A percentile compares a stretch with the other conserved stretches of the same genome.
These are phyloP conservation scores for Fusarium sublunatum DNA, from an alignment of 2,329 filamentous ascomycete species.

Conservation along the genomic window DNA sequence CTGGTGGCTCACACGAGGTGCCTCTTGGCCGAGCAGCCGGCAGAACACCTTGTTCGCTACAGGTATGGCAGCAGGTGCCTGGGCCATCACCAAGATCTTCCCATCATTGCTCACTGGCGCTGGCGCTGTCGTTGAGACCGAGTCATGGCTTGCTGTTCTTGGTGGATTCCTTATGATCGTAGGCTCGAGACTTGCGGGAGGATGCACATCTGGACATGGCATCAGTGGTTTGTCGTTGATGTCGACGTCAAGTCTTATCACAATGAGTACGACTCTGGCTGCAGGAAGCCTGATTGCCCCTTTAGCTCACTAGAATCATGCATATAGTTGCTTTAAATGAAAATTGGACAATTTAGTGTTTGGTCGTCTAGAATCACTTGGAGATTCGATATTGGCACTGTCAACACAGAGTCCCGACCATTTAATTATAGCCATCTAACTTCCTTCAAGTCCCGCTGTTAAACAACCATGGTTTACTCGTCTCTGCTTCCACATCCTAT, in stretches of 20 bases:
- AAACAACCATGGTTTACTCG: not conserved
- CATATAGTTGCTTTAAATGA: not conserved
- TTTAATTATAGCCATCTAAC: not conserved
- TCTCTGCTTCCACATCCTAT: slow-evolving; percentile 41
- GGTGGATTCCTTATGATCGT: slow-evolving; percentile 70
- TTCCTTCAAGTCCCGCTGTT: not conserved
- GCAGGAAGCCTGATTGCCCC: slow-evolving; percentile 55
- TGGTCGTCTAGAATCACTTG: too few relatives aligned
- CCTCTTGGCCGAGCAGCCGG: slow-evolving; percentile 50
- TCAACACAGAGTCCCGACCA: not conserved
- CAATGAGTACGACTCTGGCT: slow-evolving; percentile 68
- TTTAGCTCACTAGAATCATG: slow-evolving; percentile 40
- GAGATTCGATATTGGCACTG: not conserved
- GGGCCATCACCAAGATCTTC: slow-evolving; percentile 49
- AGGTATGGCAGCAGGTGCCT: slow-evolving; percentile 63
- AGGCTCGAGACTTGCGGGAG: slow-evolving; percentile 71
- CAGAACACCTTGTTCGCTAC: slow-evolving; percentile 63
- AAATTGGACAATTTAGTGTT: not conserved
- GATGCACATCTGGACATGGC: slow-evolving; percentile 76
- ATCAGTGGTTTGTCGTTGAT: slow-evolving; percentile 74
- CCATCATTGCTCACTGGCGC: slow-evolving; percentile 47
- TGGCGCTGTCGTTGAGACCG: slow-evolving; percentile 46
- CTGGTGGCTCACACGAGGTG: slow-evolving; percentile 55
- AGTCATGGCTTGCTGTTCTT: slow-evolving; percentile 55
- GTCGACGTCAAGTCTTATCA: slow-evolving; percentile 70